Conservation (phyloP, 2,329 filamentous ascomycete species). For the Botrytis paeoniae region DNA sequence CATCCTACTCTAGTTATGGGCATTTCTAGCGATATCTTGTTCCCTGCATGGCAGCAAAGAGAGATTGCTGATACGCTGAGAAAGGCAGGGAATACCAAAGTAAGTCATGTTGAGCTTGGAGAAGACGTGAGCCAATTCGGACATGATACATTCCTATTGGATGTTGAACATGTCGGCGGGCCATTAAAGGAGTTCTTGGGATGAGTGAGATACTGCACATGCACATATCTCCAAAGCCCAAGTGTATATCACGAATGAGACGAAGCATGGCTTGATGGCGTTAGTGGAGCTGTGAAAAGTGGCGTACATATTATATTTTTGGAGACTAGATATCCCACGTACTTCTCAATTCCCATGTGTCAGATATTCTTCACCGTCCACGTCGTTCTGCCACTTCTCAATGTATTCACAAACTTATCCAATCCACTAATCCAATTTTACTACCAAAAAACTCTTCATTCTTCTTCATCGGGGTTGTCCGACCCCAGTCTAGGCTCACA, state of each 20-base stretch:
- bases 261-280: constrained; percentile 13
- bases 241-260: constrained; percentile 13
- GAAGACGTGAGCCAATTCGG: constrained; percentile 94
- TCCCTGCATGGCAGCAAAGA: constrained; percentile 96
- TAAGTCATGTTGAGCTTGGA: constrained; percentile 86
- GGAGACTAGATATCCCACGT: neutral
- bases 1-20: constrained; percentile 87
- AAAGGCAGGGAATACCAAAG: constrained; percentile 71
- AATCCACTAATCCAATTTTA: constrained; percentile 3
- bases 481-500: constrained; percentile 13
- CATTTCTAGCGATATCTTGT: constrained; percentile 92
- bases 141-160: constrained; percentile 92
- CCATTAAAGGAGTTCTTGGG: constrained; percentile 75
- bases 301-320: constrained; percentile 4
- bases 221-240: neutral
- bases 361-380: neutral
- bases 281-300: constrained; percentile 18
- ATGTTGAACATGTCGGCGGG: constrained; percentile 87
- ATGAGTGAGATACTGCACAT: neutral
- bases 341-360: constrained; percentile 1
- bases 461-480: constrained; percentile 18
- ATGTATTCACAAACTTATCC: neutral
- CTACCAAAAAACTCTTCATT: neutral
- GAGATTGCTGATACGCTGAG: constrained; percentile 85
- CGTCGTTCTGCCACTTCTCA: neutral